Conservation (phyloP, 192 early-diverging fungal genomes). For the Backusella psychrophila region DNA sequence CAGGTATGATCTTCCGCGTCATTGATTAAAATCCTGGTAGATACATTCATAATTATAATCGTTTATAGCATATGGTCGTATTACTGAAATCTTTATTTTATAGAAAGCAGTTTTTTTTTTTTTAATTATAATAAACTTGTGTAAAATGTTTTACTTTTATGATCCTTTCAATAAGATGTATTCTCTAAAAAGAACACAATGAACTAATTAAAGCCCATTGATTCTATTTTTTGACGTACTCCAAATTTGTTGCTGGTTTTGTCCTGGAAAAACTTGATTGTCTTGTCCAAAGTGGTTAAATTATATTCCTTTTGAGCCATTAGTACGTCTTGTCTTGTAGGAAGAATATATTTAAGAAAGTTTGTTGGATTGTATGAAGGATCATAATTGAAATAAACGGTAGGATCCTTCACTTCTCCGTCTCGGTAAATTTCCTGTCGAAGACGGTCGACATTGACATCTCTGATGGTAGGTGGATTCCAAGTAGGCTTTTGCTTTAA, state of each 20-base stretch:
- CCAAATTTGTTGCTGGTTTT: conserved; percentile 63
- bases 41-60: conserved; percentile 86
- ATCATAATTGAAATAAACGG: conserved; percentile 34
- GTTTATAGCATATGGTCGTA: conserved; percentile 83
- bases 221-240: conserved; percentile 59
- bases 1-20: conserved; percentile 84
- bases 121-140: too few relatives aligned
- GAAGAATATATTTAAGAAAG: conserved; percentile 55
- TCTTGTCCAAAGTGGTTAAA: conserved; percentile 35
- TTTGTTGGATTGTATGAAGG: conserved; percentile 48
- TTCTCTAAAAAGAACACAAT: too few relatives aligned
- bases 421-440: conserved; percentile 46
- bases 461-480: conserved; percentile 61
- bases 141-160: too few relatives aligned
- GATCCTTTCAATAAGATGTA: background rate
- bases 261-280: conserved; percentile 57
- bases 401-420: conserved; percentile 9
- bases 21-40: conserved; percentile 77
- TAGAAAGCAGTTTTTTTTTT: conserved; percentile 43
- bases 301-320: conserved; percentile 28
- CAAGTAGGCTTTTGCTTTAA: conserved; percentile 69
- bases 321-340: conserved; percentile 58
- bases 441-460: conserved; percentile 38
- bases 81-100: too few relatives aligned
- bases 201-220: conserved; percentile 24